phyloP scores from a whole-genome alignment of 1,139 yeast genomes.

The Geotrichum macrosporum region DNA sequence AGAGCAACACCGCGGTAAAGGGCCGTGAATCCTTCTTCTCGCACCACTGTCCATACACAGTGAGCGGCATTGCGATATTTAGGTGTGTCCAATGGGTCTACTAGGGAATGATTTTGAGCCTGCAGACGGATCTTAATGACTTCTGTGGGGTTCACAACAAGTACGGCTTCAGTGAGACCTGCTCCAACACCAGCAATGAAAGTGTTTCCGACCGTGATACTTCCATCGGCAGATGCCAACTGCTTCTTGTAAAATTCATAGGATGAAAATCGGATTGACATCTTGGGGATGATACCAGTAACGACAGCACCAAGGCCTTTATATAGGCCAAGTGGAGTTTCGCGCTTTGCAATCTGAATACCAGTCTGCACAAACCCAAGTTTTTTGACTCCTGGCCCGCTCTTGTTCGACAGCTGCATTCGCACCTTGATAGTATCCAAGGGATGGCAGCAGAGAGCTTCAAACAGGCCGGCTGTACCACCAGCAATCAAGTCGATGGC shows the following conservation, averaged over 20 bases:
- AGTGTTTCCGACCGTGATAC: slow-evolving; percentile 58
- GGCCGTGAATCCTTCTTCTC: slow-evolving; percentile 87
- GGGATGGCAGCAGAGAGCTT: slow-evolving; percentile 95
- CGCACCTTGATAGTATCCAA: slow-evolving; percentile 83
- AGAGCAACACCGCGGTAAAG: slow-evolving; percentile 91
- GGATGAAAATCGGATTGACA: slow-evolving; percentile 95
- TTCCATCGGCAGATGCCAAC: slow-evolving; percentile 59
- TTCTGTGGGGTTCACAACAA: slow-evolving; percentile 95
- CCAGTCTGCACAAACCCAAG: slow-evolving; percentile 89
- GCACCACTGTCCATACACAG: slow-evolving; percentile 75
- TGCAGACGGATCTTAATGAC: slow-evolving; percentile 94
- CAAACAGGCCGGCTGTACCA: slow-evolving; percentile 95
- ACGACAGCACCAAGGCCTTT: slow-evolving; percentile 97
- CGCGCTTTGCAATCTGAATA: slow-evolving; percentile 67
- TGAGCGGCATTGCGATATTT: slow-evolving; percentile 92
- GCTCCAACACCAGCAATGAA: slow-evolving; percentile 96
- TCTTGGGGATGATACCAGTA: slow-evolving; percentile 95
- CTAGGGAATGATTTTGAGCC: slow-evolving; percentile 88
- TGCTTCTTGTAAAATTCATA: slow-evolving; percentile 81
- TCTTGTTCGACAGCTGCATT: slow-evolving; percentile 71
- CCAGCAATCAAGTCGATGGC: slow-evolving; percentile 87
- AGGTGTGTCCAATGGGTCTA: slow-evolving; percentile 73
- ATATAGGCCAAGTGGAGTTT: slow-evolving; percentile 80
- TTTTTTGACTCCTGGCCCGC: slow-evolving; percentile 49
- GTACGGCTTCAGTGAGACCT: slow-evolving; percentile 92